These are phyloP conservation scores for Cardamine occulta DNA, from an alignment of 345 rosid species.

Conservation along the genomic window DNA sequence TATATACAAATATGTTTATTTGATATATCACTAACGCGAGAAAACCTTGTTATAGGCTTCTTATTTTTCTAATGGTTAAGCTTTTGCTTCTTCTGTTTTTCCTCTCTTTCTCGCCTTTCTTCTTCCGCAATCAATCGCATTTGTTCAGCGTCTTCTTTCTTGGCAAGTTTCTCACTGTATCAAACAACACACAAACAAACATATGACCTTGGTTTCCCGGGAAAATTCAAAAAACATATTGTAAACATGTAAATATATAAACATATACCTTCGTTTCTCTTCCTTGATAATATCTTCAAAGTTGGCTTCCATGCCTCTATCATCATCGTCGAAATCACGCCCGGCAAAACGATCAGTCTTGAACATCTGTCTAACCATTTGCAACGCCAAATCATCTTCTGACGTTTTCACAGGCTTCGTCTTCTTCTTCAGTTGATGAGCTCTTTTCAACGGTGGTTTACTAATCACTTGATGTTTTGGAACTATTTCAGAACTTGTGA, in stretches of 20 bases:
- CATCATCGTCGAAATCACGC: conserved; percentile 48
- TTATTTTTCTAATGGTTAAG: conserved; percentile 35
- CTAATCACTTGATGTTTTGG: conserved; percentile 49
- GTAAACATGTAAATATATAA: neutral
- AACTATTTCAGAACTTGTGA: conserved; percentile 32
- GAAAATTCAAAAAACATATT: neutral
- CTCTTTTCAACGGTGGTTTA: neutral
- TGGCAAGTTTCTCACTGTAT: conserved; percentile 65
- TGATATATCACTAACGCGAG: too few species aligned
- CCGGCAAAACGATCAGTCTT: conserved; percentile 30
- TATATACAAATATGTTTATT: too few species aligned
- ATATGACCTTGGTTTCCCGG: conserved; percentile 11
- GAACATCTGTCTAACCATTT: conserved; percentile 59
- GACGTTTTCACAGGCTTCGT: conserved; percentile 48
- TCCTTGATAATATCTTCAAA: conserved; percentile 74
- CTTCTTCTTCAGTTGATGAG: conserved; percentile 46
- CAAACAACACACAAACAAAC: conserved; percentile 22
- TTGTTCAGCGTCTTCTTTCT: conserved; percentile 73
- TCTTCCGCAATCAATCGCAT: conserved; percentile 68
- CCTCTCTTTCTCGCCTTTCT: conserved; percentile 55
- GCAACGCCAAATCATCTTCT: conserved; percentile 49
- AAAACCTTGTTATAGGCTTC: too few species aligned
- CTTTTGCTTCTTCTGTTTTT: conserved; percentile 62
- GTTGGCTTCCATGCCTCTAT: conserved; percentile 73
- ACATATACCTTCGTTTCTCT: conserved; percentile 66